A percentile compares a stretch with the other conserved stretches of the same genome.
These are phyloP conservation scores for Colletotrichum sp. DNA, from an alignment of 2,329 filamentous ascomycete species.

Conservation along the genomic window DNA sequence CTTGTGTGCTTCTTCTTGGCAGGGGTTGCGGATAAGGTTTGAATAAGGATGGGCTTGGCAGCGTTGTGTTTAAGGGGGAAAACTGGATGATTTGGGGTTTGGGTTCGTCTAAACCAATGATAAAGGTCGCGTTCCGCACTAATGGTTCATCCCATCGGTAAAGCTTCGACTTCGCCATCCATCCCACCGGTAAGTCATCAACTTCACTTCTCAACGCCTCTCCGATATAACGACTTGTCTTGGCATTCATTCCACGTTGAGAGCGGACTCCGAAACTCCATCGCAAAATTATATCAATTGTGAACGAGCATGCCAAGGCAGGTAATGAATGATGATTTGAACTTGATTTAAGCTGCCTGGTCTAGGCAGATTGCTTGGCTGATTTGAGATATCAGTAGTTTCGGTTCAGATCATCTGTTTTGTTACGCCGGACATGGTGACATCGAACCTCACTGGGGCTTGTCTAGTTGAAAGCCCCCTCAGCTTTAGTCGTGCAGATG, in stretches of 20 bases:
- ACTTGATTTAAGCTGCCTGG: neutral
- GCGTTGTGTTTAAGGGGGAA: neutral
- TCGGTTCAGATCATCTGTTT: neutral
- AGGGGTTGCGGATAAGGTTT: conserved; percentile 15
- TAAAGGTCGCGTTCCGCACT: neutral
- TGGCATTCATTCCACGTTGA: neutral
- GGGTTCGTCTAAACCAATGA: neutral
- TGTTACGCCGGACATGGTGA: neutral
- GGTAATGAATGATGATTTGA: neutral
- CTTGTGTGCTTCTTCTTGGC: neutral
- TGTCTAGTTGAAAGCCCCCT: neutral
- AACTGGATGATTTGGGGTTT: neutral
- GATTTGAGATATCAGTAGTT: neutral
- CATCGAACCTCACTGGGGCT: neutral
- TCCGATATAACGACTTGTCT: neutral
- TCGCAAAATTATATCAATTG: rapidly evolving
- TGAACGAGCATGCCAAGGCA: neutral
- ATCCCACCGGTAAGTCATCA: neutral
- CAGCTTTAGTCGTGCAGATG: neutral
- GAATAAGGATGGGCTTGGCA: neutral
- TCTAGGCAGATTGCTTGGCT: neutral
- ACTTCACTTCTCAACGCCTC: neutral
- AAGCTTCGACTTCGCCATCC: neutral
- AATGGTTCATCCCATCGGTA: neutral
- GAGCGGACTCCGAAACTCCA: neutral